Evolutionary conservation across 139 green algal species (phyloP).

Genomic region (Astrephomene gubernaculifera): DNA sequence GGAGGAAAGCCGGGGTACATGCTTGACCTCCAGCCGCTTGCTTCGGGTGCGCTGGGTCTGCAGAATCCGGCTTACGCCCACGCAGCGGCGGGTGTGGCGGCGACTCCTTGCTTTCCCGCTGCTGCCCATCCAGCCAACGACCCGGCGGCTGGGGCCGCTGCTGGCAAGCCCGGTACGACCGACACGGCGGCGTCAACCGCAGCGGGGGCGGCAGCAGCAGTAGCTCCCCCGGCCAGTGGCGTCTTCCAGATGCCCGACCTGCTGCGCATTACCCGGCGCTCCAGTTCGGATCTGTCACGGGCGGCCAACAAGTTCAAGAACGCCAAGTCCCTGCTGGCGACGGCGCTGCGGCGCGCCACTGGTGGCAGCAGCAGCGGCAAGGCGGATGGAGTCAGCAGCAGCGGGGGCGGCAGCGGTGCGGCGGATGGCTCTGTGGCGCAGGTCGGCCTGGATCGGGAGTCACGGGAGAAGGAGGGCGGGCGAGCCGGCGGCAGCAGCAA

Average conservation of each 20-base stretch:
- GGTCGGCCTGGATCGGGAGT: too few relatives aligned
- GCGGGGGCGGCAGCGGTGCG: neutral
- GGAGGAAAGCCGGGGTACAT: neutral
- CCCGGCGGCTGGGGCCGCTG: neutral
- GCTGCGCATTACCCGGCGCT: slow-evolving; percentile 21
- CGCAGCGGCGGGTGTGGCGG: too few relatives aligned
- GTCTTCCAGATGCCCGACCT: neutral
- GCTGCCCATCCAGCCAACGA: neutral
- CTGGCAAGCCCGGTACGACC: neutral
- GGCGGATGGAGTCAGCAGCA: neutral
- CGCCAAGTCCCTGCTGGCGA: neutral
- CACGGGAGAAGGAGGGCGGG: too few relatives aligned
- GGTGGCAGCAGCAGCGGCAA: neutral
- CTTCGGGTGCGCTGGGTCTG: neutral
- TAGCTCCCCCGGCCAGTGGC: too few relatives aligned
- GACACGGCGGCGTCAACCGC: neutral
- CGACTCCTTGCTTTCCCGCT: too few relatives aligned
- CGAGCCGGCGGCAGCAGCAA: neutral
- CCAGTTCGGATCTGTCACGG: neutral
- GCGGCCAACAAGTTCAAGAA: slow-evolving; percentile 32
- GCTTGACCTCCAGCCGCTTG: neutral
- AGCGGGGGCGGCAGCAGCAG: neutral
- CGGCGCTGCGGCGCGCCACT: neutral
- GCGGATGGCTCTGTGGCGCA: too few relatives aligned
- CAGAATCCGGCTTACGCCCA: too few relatives aligned